Evolutionary conservation across 2,329 filamentous ascomycete species (phyloP).

Genomic region (Trichoderma semiorbis): DNA sequence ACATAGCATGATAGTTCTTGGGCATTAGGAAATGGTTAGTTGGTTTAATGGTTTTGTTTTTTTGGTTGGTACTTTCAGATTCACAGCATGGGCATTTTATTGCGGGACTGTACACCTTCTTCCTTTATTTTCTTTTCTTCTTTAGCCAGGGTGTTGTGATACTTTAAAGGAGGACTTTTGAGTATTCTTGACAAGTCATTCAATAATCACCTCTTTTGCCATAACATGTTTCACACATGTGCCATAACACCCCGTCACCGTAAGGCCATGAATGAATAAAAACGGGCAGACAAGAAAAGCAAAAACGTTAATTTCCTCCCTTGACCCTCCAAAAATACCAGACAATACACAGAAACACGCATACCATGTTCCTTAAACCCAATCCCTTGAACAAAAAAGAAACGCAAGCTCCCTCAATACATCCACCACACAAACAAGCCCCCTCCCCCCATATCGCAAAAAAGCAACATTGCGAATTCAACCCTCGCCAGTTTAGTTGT

Average conservation of each 20-base stretch:
- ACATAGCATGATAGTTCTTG: not conserved
- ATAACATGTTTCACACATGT: not conserved
- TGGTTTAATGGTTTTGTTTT: not conserved
- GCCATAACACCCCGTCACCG: not conserved
- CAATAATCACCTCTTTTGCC: not conserved
- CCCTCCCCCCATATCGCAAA: not conserved
- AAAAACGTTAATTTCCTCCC: not conserved
- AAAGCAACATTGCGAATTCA: not conserved
- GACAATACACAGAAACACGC: not conserved
- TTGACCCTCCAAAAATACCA: not conserved
- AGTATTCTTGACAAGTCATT: not conserved
- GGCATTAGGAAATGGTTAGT: not conserved
- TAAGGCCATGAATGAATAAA: not conserved
- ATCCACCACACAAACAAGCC: not conserved
- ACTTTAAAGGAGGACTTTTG: not conserved
- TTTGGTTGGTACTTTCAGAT: not conserved
- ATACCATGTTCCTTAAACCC: not conserved
- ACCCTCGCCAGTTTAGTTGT: not conserved
- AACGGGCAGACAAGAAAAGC: not conserved
- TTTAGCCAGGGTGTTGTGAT: not conserved
- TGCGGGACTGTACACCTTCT: not conserved
- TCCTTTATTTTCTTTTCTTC: not conserved
- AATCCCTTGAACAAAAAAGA: not conserved
- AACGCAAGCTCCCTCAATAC: not conserved
- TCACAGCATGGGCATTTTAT: not conserved